phyloP scores from a whole-genome alignment of 2,329 filamentous ascomycete species.

The Ophiostoma quercus region DNA sequence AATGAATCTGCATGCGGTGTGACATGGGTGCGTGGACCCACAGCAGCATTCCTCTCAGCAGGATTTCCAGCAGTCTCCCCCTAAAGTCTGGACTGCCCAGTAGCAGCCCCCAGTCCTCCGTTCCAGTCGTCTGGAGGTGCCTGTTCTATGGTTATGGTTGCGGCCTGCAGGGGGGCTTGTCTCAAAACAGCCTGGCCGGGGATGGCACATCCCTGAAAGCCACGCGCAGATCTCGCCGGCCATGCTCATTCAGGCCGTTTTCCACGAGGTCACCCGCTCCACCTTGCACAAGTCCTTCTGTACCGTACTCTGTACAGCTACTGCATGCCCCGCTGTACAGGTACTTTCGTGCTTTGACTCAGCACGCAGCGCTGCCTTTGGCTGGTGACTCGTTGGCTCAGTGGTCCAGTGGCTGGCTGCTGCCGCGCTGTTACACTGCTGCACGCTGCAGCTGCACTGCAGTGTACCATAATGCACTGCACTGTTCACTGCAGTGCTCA shows the following conservation, averaged over 20 bases:
- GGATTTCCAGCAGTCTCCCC: not conserved
- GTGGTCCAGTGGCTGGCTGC: not conserved
- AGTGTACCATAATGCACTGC: not conserved
- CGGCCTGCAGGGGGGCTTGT: slow-evolving; percentile 30
- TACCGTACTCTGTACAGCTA: not conserved
- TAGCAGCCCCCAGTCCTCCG: not conserved
- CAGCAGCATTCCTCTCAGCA: slow-evolving; percentile 16
- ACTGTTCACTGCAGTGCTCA: not conserved
- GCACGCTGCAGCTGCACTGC: not conserved
- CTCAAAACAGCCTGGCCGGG: slow-evolving; percentile 32
- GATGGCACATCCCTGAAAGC: slow-evolving; percentile 37
- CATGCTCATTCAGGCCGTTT: slow-evolving; percentile 26
- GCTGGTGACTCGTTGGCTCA: not conserved
- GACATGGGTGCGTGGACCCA: slow-evolving; percentile 20
- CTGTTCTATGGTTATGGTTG: slow-evolving; percentile 25
- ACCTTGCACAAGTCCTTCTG: not conserved
- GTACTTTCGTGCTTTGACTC: not conserved
- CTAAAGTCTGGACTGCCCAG: not conserved
- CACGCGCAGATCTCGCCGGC: slow-evolving; percentile 38
- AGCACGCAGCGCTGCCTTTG: not conserved
- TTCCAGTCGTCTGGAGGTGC: not conserved
- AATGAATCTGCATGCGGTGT: slow-evolving; percentile 20
- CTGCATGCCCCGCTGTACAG: slow-evolving; percentile 8
- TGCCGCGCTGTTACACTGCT: not conserved
- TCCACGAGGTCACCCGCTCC: slow-evolving; percentile 8